These are phyloP conservation scores for Candida khao-thaluensis DNA, from an alignment of 805 yeast species.

Conservation along the genomic window DNA sequence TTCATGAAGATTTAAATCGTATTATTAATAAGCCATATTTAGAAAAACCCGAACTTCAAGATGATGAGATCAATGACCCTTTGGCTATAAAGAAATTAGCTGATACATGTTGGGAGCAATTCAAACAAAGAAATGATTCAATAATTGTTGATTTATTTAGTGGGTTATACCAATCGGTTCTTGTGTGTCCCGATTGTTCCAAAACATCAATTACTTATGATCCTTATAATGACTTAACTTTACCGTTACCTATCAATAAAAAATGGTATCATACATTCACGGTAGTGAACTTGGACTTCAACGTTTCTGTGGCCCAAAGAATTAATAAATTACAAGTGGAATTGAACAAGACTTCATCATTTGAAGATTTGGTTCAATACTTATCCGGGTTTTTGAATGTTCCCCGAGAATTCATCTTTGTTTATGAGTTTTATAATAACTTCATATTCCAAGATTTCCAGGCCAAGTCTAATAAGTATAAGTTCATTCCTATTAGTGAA, in stretches of 20 bases:
- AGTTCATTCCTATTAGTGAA: constrained; percentile 65
- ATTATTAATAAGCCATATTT: constrained; percentile 79
- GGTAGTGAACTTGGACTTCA: constrained; percentile 51
- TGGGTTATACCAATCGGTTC: constrained; percentile 86
- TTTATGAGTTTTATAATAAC: constrained; percentile 53
- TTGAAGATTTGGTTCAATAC: constrained; percentile 59
- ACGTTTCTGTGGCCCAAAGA: constrained; percentile 8
- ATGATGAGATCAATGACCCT: constrained; percentile 55
- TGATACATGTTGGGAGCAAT: constrained; percentile 73
- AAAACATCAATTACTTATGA: constrained; percentile 87
- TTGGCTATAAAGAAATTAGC: constrained; percentile 64
- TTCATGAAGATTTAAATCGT: constrained; percentile 90
- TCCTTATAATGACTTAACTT: constrained; percentile 85
- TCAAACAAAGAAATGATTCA: constrained; percentile 79
- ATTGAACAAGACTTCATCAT: constrained; percentile 61
- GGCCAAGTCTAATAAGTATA: constrained; percentile 49
- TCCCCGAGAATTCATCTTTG: constrained; percentile 24
- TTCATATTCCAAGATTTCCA: constrained; percentile 72
- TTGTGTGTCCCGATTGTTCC: constrained; percentile 81
- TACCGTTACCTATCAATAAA: constrained; percentile 79
- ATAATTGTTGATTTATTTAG: constrained; percentile 82
- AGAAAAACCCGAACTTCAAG: constrained; percentile 80
- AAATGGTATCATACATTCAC: constrained; percentile 68
- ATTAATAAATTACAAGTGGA: constrained; percentile 63
- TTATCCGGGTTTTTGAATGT: constrained; percentile 49